Percentiles rank a stretch among this genome's conserved stretches.
These are phyloP conservation scores for Rhodotorula toruloides DNA, from an alignment of 768 basidiomycete species.

Conservation along the genomic window DNA sequence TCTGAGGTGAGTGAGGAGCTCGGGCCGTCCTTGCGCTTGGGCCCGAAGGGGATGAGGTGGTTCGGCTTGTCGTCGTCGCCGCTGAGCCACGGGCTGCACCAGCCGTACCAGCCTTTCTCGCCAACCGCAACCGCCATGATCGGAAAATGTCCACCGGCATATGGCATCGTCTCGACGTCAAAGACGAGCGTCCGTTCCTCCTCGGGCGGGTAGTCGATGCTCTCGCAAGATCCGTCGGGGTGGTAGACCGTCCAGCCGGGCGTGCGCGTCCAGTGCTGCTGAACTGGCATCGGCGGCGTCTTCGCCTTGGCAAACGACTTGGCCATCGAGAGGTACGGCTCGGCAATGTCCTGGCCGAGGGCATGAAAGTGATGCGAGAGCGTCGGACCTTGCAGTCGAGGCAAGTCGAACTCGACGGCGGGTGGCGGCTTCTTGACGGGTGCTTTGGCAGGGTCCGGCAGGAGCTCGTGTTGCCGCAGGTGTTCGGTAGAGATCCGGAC, in stretches of 20 bases:
- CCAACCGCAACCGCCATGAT: constrained; percentile 85
- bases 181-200: constrained; percentile 66
- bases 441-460: neutral
- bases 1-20: neutral
- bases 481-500: constrained; percentile 26
- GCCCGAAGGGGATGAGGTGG: constrained; percentile 72
- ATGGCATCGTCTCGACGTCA: constrained; percentile 89
- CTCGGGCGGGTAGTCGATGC: constrained; percentile 60
- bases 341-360: constrained; percentile 62
- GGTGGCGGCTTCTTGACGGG: constrained; percentile 46
- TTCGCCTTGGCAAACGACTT: constrained; percentile 54
- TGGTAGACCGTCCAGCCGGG: constrained; percentile 89
- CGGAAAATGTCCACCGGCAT: constrained; percentile 65
- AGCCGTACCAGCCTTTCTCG: constrained; percentile 81
- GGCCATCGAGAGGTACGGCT: constrained; percentile 73
- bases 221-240: constrained; percentile 69
- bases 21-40: neutral
- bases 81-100: constrained; percentile 91
- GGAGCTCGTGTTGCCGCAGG: constrained; percentile 23
- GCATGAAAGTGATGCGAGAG: constrained; percentile 84
- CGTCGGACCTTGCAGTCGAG: constrained; percentile 70
- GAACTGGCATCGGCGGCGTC: constrained; percentile 61
- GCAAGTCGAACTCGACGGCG: constrained; percentile 71
- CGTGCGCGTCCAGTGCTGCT: constrained; percentile 50
- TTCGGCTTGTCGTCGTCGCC: constrained; percentile 54